Conservation (phyloP, 75 land plant species). For the Ceratopteris richardii region DNA sequence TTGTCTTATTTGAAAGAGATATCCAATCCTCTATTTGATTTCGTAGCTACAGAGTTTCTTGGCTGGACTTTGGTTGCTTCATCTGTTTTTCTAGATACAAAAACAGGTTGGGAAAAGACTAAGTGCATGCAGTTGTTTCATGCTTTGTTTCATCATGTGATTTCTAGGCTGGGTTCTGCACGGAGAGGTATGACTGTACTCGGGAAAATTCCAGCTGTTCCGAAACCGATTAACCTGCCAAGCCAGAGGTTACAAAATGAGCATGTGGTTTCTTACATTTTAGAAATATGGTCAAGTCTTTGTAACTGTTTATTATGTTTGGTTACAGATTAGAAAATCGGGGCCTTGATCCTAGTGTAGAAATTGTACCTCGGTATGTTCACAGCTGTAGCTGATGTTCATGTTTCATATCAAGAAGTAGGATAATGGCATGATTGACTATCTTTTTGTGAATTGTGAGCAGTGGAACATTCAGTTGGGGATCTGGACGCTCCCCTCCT, state of each 20-base stretch:
- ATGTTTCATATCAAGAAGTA: background rate
- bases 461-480: constrained; percentile 89
- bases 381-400: background rate
- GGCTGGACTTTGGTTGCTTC: too few species aligned
- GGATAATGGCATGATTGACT: background rate
- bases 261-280: background rate
- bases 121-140: too few species aligned
- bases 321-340: constrained; percentile 77
- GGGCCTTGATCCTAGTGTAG: constrained; percentile 89
- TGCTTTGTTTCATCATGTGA: background rate
- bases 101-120: too few species aligned
- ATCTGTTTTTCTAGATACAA: too few species aligned
- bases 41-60: too few species aligned
- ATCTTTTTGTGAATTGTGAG: background rate
- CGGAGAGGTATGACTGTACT: constrained; percentile 81
- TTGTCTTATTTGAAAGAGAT: too few species aligned
- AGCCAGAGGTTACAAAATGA: constrained; percentile 73
- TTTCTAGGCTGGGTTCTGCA: constrained; percentile 51
- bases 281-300: too few species aligned
- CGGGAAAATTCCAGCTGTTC: constrained; percentile 84
- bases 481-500: constrained; percentile 61
- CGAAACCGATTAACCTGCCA: constrained; percentile 89
- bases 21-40: too few species aligned
- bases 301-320: background rate
- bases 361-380: constrained; percentile 61